Base-by-base conservation (phyloP, 805 yeast genomes). In the Saccharomycopsis sp. region DNA sequence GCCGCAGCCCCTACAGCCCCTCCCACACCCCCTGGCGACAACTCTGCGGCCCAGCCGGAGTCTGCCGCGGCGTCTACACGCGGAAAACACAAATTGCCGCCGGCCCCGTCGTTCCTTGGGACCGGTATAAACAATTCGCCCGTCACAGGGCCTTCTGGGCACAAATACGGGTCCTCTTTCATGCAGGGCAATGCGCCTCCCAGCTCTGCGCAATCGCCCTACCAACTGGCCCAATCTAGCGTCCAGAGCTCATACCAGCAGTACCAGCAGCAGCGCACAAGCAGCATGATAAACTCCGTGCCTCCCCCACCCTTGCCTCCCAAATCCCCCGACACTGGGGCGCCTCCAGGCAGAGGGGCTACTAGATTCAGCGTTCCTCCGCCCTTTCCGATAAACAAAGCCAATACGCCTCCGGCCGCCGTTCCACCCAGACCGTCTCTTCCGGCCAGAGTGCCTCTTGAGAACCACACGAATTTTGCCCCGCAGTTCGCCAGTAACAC, bases 281-380 rank as follows among this genome's bases (percentile, higher is more conserved):
- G n/a, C 8, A 54, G 54, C 18, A 50, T 58, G 14, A 53, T 29
- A 12, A 57, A 54, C 21, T 47, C 57, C 2, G 58, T 51, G 20
- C 59, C 59, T 14, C 59, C 57, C 2, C 60, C 62, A 14, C 62
- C 62, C 40, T 54, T 59, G 23, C 62, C 62, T 9, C 55, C 57
- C 15, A 59, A 59, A 34, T 14, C 55, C 3, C 60, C 62, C 9
- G 29, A 18, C 18, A 44, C 44, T 16, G 16, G 16, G 7, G 18
- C 21, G n/a, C 18, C 51, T 16, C 56, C 15, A 21, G 4, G 29
- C 24, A 51, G 29, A 23, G 50, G 18, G 9, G 20, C 24, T 16
- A 37, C 57, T n/a, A 50, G 34, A 47, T 41, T 16, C 23, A 5
- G 40, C 47, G 44, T 50, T 16, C 24, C 34, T 9, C 56, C 56